Conservation (phyloP, 148 eudicot species). For the Rhododendron williamsianum region DNA sequence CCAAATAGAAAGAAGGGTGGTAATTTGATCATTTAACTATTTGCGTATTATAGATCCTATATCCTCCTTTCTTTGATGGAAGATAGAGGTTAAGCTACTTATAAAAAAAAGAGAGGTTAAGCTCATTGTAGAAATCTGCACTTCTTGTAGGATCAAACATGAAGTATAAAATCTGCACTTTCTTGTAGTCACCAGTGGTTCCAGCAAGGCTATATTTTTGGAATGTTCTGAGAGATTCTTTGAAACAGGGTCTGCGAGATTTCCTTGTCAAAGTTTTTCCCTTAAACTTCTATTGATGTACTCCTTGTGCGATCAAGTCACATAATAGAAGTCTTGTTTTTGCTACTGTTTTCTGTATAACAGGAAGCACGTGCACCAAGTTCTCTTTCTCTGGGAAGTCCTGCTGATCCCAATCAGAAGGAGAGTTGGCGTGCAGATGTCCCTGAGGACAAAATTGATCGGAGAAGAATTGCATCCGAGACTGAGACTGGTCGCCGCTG, state of each 20-base stretch:
- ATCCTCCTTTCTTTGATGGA: background rate
- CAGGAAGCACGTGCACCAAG: slow-evolving; percentile 82
- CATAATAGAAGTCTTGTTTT: background rate
- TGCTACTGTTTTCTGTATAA: slow-evolving; percentile 4
- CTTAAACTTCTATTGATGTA: background rate
- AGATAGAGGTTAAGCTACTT: background rate
- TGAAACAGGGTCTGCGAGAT: background rate
- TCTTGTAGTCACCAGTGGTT: background rate
- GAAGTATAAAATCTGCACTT: background rate
- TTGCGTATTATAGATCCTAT: background rate
- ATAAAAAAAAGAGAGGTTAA: background rate
- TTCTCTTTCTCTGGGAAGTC: slow-evolving; percentile 73
- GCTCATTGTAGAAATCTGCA: background rate
- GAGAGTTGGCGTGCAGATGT: slow-evolving; percentile 51
- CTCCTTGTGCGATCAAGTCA: background rate
- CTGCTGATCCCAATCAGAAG: slow-evolving; percentile 62
- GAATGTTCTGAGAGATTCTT: background rate
- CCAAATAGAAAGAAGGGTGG: background rate
- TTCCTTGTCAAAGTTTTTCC: background rate
- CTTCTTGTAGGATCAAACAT: background rate
- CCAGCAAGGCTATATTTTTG: background rate
- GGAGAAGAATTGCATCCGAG: slow-evolving; percentile 65
- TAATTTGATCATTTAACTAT: background rate
- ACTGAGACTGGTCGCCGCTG: slow-evolving; percentile 75
- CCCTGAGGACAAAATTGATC: slow-evolving; percentile 72